A percentile compares a stretch with the other conserved stretches of the same genome.
Conservation (phyloP, 2,329 filamentous ascomycete species). For the Ustulina deusta region DNA sequence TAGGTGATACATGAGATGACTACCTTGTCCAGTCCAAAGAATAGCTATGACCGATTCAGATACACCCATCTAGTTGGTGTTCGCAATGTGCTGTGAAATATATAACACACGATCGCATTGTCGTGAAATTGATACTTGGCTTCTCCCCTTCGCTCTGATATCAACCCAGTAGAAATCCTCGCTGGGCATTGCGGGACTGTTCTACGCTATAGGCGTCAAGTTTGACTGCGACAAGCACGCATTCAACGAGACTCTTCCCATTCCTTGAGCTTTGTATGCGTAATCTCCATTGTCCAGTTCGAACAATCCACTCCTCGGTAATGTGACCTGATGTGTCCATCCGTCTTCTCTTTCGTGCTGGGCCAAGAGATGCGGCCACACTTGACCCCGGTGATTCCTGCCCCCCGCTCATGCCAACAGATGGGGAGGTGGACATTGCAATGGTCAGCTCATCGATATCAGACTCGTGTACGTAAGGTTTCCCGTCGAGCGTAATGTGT, state of each 20-base stretch:
- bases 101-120: constrained; percentile 1
- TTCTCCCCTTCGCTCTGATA: neutral
- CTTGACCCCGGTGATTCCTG: constrained; percentile 52
- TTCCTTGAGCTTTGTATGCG: constrained; percentile 67
- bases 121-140: neutral
- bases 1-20: neutral
- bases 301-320: constrained; percentile 70
- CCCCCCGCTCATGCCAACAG: constrained; percentile 49
- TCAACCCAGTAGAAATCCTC: constrained; percentile 68
- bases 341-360: constrained; percentile 61
- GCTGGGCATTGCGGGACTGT: constrained; percentile 71
- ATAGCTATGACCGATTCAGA: constrained; percentile 13
- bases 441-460: constrained; percentile 46
- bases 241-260: constrained; percentile 71
- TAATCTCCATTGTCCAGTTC: constrained; percentile 78
- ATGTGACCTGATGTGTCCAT: constrained; percentile 52
- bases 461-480: constrained; percentile 54
- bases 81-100: constrained; percentile 14
- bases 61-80: neutral
- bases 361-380: constrained; percentile 48
- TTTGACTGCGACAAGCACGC: constrained; percentile 80
- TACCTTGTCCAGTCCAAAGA: neutral
- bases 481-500: constrained; percentile 69
- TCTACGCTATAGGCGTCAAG: constrained; percentile 78
- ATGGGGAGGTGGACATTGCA: constrained; percentile 51